These are phyloP conservation scores for Orbilia oligospora DNA, from an alignment of 2,329 filamentous ascomycete genomes.

Conservation along the genomic window DNA sequence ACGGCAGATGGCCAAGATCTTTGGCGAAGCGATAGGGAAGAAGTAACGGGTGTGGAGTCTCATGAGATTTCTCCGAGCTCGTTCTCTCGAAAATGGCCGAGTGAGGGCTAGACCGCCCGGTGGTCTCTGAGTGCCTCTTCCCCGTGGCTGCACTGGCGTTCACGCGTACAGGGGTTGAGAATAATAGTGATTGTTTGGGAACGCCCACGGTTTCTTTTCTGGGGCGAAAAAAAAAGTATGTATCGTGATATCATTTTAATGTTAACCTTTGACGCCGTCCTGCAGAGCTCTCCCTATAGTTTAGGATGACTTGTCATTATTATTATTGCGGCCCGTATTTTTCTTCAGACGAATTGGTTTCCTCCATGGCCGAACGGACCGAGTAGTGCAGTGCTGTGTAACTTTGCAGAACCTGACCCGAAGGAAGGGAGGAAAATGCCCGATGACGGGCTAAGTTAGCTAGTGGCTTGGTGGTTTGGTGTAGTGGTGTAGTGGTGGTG, in stretches of 20 bases:
- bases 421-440: constrained; percentile 22
- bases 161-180: constrained; percentile 4
- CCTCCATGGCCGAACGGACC: constrained; percentile 13
- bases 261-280: neutral
- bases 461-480: too few relatives aligned
- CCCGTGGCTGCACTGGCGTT: neutral
- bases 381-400: neutral
- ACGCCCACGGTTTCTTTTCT: neutral
- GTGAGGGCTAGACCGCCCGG: constrained; percentile 17
- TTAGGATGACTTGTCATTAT: constrained; percentile 1
- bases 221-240: neutral
- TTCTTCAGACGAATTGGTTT: neutral
- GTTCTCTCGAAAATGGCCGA: constrained; percentile 5
- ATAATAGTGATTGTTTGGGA: constrained; percentile 13
- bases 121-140: constrained; percentile 20
- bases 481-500: too few relatives aligned
- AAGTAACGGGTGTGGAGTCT: constrained; percentile 5
- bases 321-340: neutral
- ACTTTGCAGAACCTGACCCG: neutral
- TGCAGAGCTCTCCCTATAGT: constrained; percentile 7
- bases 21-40: constrained; percentile 12
- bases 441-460: constrained; percentile 7
- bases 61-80: constrained; percentile 28
- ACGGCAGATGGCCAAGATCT: constrained; percentile 4
- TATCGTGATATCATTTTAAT: constrained; percentile 8